phyloP scores from a whole-genome alignment of 768 basidiomycete genomes.

The Lactarius pseudohatsudake region DNA sequence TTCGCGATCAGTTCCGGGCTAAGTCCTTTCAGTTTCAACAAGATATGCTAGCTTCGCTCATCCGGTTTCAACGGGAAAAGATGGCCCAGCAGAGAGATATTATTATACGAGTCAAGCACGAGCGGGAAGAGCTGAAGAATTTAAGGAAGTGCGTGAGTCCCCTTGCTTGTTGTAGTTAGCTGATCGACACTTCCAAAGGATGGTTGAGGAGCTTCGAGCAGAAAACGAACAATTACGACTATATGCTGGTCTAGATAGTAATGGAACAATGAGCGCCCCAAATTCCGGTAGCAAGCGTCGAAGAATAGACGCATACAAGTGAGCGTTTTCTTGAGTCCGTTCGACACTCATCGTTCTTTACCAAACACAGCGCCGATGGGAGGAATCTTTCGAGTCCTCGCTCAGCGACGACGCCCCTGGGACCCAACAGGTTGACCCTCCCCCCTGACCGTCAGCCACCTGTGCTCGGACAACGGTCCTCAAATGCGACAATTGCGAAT shows the following conservation, averaged over 20 bases:
- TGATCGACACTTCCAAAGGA: slow-evolving; percentile 39
- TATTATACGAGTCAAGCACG: slow-evolving; percentile 53
- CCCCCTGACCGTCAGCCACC: slow-evolving; percentile 59
- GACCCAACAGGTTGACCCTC: slow-evolving; percentile 66
- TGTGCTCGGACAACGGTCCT: slow-evolving; percentile 37
- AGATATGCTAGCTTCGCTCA: slow-evolving; percentile 67
- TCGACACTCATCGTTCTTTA: not conserved
- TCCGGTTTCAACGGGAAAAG: slow-evolving; percentile 60
- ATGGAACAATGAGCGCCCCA: slow-evolving; percentile 38
- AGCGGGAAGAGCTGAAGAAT: slow-evolving; percentile 44
- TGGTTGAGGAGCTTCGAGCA: slow-evolving; percentile 46
- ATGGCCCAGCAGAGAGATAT: slow-evolving; percentile 54
- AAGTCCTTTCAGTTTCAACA: slow-evolving; percentile 65
- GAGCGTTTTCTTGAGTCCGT: slow-evolving; percentile 29
- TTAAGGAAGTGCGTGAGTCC: slow-evolving; percentile 49
- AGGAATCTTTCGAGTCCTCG: slow-evolving; percentile 55
- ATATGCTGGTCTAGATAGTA: slow-evolving; percentile 35
- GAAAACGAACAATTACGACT: slow-evolving; percentile 53
- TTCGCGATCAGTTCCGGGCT: not conserved
- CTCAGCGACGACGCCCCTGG: slow-evolving; percentile 53
- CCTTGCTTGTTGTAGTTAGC: slow-evolving; percentile 6
- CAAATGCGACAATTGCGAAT: slow-evolving; percentile 11
- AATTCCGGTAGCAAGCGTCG: slow-evolving; percentile 69
- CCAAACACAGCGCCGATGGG: slow-evolving; percentile 13
- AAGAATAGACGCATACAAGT: slow-evolving; percentile 49